Percentiles rank a stretch among this genome's conserved stretches.
Evolutionary conservation across 2,329 filamentous ascomycete genomes (phyloP).

Genomic region (Fusarium sp.): DNA sequence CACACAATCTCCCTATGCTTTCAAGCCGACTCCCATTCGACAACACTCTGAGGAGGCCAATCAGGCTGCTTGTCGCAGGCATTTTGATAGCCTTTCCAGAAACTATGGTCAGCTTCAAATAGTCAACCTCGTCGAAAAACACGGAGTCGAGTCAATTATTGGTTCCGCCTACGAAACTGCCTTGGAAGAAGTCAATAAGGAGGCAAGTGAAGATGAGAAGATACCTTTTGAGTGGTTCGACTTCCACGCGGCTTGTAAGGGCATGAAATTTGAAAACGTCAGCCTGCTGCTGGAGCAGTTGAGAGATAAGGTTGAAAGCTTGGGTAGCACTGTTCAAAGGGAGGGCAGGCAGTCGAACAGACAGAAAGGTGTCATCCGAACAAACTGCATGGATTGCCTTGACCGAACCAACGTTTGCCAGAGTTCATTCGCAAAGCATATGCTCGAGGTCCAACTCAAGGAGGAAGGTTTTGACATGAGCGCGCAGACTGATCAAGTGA

Average conservation of each 20-base stretch:
- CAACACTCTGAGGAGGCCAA: slow-evolving; percentile 87
- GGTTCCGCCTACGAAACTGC: slow-evolving; percentile 82
- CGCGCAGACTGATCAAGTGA: slow-evolving; percentile 80
- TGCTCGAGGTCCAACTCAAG: slow-evolving; percentile 83
- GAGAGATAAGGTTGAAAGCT: slow-evolving; percentile 73
- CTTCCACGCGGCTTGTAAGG: slow-evolving; percentile 90
- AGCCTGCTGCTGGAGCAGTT: slow-evolving; percentile 80
- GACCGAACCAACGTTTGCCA: slow-evolving; percentile 97
- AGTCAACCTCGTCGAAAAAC: slow-evolving; percentile 89
- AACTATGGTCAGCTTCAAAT: slow-evolving; percentile 83
- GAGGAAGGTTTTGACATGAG: slow-evolving; percentile 81
- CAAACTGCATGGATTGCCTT: slow-evolving; percentile 98
- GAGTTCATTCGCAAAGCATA: slow-evolving; percentile 86
- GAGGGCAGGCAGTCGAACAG: slow-evolving; percentile 58
- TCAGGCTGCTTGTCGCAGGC: slow-evolving; percentile 79
- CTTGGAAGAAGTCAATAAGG: slow-evolving; percentile 74
- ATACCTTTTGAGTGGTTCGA: slow-evolving; percentile 92
- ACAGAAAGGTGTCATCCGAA: slow-evolving; percentile 85
- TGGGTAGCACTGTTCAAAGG: slow-evolving; percentile 76
- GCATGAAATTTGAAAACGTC: slow-evolving; percentile 98
- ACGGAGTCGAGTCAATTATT: slow-evolving; percentile 82
- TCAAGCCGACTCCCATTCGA: slow-evolving; percentile 86
- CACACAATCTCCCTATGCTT: slow-evolving; percentile 91
- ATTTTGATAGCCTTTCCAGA: slow-evolving; percentile 77
- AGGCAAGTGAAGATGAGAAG: slow-evolving; percentile 59